Evolutionary conservation across 1,284 basidiomycete species (phyloP).

Genomic region (Boletus holoroseus): DNA sequence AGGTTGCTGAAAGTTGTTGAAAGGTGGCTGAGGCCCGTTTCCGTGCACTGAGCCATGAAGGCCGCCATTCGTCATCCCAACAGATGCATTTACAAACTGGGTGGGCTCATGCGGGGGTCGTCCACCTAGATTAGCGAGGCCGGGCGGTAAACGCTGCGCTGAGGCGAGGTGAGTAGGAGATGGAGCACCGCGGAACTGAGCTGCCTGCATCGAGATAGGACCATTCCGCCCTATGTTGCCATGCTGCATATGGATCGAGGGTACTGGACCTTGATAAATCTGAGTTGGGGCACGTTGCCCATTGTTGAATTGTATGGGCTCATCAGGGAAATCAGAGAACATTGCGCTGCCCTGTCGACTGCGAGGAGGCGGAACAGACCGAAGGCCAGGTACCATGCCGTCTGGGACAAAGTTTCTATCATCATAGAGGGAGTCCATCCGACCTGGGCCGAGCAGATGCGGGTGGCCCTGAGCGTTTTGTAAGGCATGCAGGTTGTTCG

Average conservation of each 20-base stretch:
- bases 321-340: conserved; percentile 58
- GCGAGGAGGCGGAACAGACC: conserved; percentile 56
- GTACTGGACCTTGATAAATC: conserved; percentile 47
- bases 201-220: conserved; percentile 54
- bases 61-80: conserved; percentile 42
- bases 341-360: conserved; percentile 52
- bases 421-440: conserved; percentile 65
- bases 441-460: conserved; percentile 36
- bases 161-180: conserved; percentile 54
- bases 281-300: conserved; percentile 52
- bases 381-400: conserved; percentile 76
- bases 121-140: conserved; percentile 74
- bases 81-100: conserved; percentile 54
- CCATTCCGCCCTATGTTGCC: conserved; percentile 43
- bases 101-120: conserved; percentile 72
- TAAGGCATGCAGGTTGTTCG: conserved; percentile 25
- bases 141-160: conserved; percentile 66
- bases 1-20: conserved; percentile 45
- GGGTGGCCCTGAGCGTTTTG: conserved; percentile 45
- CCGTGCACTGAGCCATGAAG: conserved; percentile 45
- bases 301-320: conserved; percentile 53
- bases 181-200: conserved; percentile 62
- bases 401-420: conserved; percentile 76
- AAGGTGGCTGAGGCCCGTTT: conserved; percentile 46
- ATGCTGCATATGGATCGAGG: conserved; percentile 51